A percentile compares a stretch with the other conserved stretches of the same genome.
Evolutionary conservation across 495 filamentous ascomycete species (phyloP).

Genomic region (Penicillium nucicola): DNA sequence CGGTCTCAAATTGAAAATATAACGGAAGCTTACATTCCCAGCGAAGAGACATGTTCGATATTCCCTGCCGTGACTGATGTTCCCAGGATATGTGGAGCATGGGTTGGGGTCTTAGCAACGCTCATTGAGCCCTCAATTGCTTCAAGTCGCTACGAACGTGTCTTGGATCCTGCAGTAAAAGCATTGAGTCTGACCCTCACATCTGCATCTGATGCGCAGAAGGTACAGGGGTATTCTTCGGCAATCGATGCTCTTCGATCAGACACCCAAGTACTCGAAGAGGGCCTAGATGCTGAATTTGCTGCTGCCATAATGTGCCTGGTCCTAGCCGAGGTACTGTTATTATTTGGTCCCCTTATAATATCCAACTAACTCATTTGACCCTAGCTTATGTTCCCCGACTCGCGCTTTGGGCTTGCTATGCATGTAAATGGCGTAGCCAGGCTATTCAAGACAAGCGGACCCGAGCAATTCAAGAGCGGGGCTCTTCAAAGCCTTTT

Average conservation of each 20-base stretch:
- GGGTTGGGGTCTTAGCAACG: conserved; percentile 34
- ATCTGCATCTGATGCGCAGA: background rate
- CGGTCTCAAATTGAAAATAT: conserved; percentile 1
- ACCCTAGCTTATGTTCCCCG: conserved; percentile 20
- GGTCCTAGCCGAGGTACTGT: background rate
- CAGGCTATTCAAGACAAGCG: conserved; percentile 21
- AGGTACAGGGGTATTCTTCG: background rate
- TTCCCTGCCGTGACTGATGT: background rate
- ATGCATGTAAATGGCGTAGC: conserved; percentile 29
- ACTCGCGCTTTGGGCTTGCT: conserved; percentile 17
- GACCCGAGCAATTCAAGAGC: conserved; percentile 17
- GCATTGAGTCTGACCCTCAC: conserved; percentile 15
- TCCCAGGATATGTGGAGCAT: conserved; percentile 36
- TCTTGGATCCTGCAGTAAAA: conserved; percentile 12
- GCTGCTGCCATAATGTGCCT: background rate
- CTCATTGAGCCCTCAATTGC: conserved; percentile 11
- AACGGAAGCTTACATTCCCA: conserved; percentile 11
- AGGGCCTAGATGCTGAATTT: background rate
- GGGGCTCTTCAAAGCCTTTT: conserved; percentile 33
- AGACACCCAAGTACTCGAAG: background rate
- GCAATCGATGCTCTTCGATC: background rate
- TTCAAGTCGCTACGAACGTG: background rate
- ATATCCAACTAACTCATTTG: background rate
- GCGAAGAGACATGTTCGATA: background rate
- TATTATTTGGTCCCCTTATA: no score